Evolutionary conservation across 768 basidiomycete species (phyloP).

Genomic region (Pisolithus microcarpus): DNA sequence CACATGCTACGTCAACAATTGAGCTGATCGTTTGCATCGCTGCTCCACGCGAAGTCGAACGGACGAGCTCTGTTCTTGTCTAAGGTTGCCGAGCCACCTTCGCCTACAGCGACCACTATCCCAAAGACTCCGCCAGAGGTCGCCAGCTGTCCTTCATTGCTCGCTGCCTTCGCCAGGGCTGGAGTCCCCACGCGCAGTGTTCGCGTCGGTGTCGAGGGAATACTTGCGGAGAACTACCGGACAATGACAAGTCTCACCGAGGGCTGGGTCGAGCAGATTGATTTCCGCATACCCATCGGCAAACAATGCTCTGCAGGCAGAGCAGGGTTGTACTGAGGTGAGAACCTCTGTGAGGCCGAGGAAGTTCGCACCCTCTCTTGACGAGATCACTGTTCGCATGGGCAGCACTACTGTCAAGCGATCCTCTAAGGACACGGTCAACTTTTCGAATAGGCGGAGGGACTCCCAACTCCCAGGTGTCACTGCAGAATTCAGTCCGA

Average conservation of each 20-base stretch:
- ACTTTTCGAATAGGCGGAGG: background rate
- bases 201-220: slow-evolving; percentile 38
- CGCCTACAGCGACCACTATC: slow-evolving; percentile 46
- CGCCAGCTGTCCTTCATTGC: slow-evolving; percentile 63
- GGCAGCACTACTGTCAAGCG: slow-evolving; percentile 11
- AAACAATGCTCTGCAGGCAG: slow-evolving; percentile 4
- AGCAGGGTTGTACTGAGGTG: background rate
- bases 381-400: slow-evolving; percentile 66
- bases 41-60: slow-evolving; percentile 43
- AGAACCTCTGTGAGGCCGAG: slow-evolving; percentile 8
- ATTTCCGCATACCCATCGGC: slow-evolving; percentile 42
- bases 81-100: slow-evolving; percentile 62
- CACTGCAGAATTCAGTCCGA: slow-evolving; percentile 17
- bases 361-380: slow-evolving; percentile 55
- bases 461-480: slow-evolving; percentile 5
- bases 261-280: slow-evolving; percentile 59
- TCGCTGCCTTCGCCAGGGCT: slow-evolving; percentile 63
- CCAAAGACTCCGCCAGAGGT: slow-evolving; percentile 66
- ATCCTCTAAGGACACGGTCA: background rate
- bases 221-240: background rate
- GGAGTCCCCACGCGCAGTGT: slow-evolving; percentile 53
- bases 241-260: background rate
- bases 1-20: background rate
- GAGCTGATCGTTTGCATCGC: slow-evolving; percentile 1
- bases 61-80: slow-evolving; percentile 71